Evolutionary conservation across 768 basidiomycete genomes (phyloP).

Genomic region (Pisolithus tinctorius): DNA sequence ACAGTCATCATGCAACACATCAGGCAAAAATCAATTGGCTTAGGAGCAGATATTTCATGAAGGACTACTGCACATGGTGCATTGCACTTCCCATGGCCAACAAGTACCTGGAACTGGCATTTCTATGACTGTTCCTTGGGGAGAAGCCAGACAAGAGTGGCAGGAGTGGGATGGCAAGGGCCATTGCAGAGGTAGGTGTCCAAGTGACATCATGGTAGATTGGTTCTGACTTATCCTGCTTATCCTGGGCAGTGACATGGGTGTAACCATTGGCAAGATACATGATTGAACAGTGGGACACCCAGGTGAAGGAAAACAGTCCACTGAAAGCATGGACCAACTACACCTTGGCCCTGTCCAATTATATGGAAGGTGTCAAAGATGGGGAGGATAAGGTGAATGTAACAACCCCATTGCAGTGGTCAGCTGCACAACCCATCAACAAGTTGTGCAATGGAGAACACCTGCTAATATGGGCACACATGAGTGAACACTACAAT

Average conservation of each 20-base stretch:
- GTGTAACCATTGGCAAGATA: background rate
- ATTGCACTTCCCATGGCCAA: background rate
- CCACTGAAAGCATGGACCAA: background rate
- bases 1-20: background rate
- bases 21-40: background rate
- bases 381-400: background rate
- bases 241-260: background rate
- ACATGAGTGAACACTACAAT: no score
- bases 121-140: background rate
- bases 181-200: background rate
- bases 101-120: background rate
- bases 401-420: background rate
- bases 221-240: background rate
- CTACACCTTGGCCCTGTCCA: background rate
- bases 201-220: background rate
- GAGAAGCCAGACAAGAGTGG: background rate
- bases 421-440: background rate
- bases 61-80: background rate
- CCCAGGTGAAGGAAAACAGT: background rate
- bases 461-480: no score
- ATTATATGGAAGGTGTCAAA: background rate
- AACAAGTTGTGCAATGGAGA: background rate
- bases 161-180: background rate
- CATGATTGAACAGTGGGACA: background rate
- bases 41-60: background rate